Percentiles rank a stretch among this genome's conserved stretches.
These are phyloP conservation scores for Puccinia coronata DNA, from an alignment of 1,284 basidiomycete genomes.

Conservation along the genomic window DNA sequence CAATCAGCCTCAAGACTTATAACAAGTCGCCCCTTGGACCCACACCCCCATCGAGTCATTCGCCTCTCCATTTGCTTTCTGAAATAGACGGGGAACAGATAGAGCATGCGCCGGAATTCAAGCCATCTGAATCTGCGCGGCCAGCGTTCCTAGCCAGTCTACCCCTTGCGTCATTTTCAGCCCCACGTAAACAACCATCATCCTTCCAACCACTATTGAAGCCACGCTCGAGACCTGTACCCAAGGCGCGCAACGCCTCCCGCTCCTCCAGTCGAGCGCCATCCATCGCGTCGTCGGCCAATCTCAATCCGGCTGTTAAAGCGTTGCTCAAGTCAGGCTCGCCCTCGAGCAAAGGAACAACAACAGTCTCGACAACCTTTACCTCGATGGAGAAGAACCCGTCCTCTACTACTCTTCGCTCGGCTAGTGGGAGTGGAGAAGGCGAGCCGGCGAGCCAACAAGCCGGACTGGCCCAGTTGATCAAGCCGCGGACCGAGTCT, in stretches of 20 bases:
- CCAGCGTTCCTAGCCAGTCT: constrained; percentile 44
- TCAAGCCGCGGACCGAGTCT: not conserved
- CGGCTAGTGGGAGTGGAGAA: not conserved
- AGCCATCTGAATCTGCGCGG: constrained; percentile 46
- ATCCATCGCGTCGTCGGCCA: constrained; percentile 28
- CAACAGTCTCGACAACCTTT: constrained; percentile 42
- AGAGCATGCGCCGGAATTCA: constrained; percentile 28
- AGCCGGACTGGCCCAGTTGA: not conserved
- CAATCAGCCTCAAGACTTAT: constrained; percentile 43
- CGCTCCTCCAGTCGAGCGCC: constrained; percentile 26
- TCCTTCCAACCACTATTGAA: constrained; percentile 15
- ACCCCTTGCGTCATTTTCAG: constrained; percentile 6
- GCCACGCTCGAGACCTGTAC: constrained; percentile 38
- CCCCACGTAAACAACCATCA: not conserved
- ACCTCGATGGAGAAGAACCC: constrained; percentile 31
- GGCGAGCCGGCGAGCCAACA: not conserved
- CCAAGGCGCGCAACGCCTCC: constrained; percentile 29
- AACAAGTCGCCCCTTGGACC: constrained; percentile 33
- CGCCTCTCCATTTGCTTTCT: not conserved
- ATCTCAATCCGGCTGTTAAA: constrained; percentile 38
- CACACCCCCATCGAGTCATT: not conserved
- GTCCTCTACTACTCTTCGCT: not conserved
- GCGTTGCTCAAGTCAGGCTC: constrained; percentile 18
- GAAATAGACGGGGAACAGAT: not conserved
- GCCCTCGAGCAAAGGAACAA: constrained; percentile 26